Base-by-base conservation (phyloP, 2,329 filamentous ascomycete genomes). In the Ophiostoma montium region DNA sequence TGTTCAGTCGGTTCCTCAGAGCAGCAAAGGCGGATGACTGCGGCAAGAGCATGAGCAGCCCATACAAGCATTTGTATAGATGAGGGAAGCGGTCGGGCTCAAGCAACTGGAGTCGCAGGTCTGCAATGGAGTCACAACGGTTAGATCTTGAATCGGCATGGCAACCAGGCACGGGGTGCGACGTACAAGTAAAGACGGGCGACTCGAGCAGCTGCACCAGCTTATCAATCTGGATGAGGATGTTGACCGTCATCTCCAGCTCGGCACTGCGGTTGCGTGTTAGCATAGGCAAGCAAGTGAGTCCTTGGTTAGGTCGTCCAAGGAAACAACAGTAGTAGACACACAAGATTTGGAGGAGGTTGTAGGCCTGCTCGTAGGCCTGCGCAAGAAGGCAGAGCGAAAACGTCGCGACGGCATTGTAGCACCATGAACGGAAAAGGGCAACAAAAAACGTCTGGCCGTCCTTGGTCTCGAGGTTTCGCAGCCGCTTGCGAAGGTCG, bases 161-260 rank as follows among this genome's bases (percentile, higher is more conserved):
- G n/a, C n/a, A n/a, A n/a, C n/a, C n/a, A n/a, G n/a, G n/a, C n/a
- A n/a, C n/a, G n/a, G n/a, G n/a, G n/a, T n/a, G n/a, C n/a, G n/a
- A n/a, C n/a, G n/a, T n/a, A 94, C 87, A 98, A 43, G 92, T 98
- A 61, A 98, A 98, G 1, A 98, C 92, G 0, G 92, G 92, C 0
- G 89, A 96, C 63, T 98, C 92, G 35, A 98, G 80, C 15, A 98
- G 74, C 63, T 98, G 92, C 12, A 98, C 92, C 15, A 98, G 75
- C 64, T 98, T 98, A 65, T 98, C 92, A 57, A 98, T 95, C 63
- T 98, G 94, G 39, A 98, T 98, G 49, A 98, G 76, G 66, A 95
- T 94, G 58, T 95, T 95, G 57, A 98, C 92, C 0, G 90, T 96
- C 87, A 98, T 96, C 63, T 98, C 92, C 45, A 98, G 72, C 59